Evolutionary conservation across 257 asterid genomes (phyloP).

Genomic region (Handroanthus guayacan): DNA sequence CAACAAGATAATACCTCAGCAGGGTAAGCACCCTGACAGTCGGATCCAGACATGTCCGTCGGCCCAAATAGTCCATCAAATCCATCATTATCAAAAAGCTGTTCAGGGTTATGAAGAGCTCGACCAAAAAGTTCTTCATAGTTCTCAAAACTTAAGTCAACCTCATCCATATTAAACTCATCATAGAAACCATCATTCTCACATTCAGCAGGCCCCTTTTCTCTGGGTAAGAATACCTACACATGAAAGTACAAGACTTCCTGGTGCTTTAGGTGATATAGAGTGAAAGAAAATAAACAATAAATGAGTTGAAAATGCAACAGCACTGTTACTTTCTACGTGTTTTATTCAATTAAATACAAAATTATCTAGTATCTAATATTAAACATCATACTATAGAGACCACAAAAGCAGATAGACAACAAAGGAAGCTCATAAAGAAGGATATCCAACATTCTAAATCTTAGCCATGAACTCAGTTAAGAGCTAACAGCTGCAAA

Average conservation of each 20-base stretch:
- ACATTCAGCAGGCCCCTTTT: slow-evolving; percentile 47
- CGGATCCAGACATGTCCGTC: slow-evolving; percentile 56
- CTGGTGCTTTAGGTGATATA: slow-evolving; percentile 1
- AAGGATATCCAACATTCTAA: neutral
- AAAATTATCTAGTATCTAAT: neutral
- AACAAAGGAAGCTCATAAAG: slow-evolving; percentile 6
- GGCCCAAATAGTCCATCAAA: slow-evolving; percentile 70
- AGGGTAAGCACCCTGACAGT: slow-evolving; percentile 51
- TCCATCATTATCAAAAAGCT: slow-evolving; percentile 58
- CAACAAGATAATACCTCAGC: slow-evolving; percentile 58
- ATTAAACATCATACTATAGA: neutral
- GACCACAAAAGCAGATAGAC: neutral
- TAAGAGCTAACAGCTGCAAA: slow-evolving; percentile 15
- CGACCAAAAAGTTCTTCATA: slow-evolving; percentile 76
- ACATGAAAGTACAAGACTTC: slow-evolving; percentile 31
- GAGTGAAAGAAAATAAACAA: neutral
- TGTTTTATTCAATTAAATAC: neutral
- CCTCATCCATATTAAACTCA: slow-evolving; percentile 70
- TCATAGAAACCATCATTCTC: slow-evolving; percentile 58
- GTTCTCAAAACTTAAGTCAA: slow-evolving; percentile 65
- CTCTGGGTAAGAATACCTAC: slow-evolving; percentile 62
- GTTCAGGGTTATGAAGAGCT: slow-evolving; percentile 58
- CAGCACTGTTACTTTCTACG: neutral
- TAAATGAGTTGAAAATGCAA: neutral
- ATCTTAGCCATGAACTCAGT: neutral